Base-by-base conservation (phyloP, 352 stramenopile species). In the Halophytophthora batemanensis region DNA sequence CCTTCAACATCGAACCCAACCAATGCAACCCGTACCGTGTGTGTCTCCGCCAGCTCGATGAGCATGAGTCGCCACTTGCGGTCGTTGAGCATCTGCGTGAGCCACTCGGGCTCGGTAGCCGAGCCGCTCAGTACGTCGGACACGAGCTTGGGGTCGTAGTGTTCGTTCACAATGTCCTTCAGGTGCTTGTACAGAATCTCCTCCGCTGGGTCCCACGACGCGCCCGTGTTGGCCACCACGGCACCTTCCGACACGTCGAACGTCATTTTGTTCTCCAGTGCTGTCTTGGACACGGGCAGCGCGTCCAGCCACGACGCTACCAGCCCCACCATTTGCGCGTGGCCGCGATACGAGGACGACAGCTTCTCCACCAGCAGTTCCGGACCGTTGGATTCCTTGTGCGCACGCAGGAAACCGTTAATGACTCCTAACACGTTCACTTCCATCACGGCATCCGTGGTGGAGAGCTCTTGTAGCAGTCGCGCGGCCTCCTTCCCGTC, bases 311-410 rank as follows among this genome's bases (percentile, higher is more conserved):
- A 95, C 18, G 78, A 88, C 5, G 78, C 81, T n/a, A 93, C 72
- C 3, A 95, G 69, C 0, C 77, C 74, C n/a, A 91, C 83, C 82
- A 95, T 93, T 54, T 95, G 81, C 7, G 84, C 81, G 54, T 95
- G 82, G 5, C 84, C 84, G 46, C 84, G 80, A 34, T 95, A 95
- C 11, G 84, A 93, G 13, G 79, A 87, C 40, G 84, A 95, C 7
- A 95, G 69, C 37, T 90, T 85, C 50, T 95, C 83, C 14, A 95
- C 84, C 0, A 95, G 59, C 40, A 95, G 87, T 53, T 95, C 84
- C 4, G 84, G 84, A 6, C 84, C 84, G 52, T 95, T 85, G 2
- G 80, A 76, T 19, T 87, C 82, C 2, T 77, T 86, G 53, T 95
- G 79, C 11, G 77, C 75, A 45, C 82, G 70, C 40, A 95, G 49